Base-by-base conservation (phyloP, 176 grass and related monocot genomes). In the Hordeum marinum region DNA sequence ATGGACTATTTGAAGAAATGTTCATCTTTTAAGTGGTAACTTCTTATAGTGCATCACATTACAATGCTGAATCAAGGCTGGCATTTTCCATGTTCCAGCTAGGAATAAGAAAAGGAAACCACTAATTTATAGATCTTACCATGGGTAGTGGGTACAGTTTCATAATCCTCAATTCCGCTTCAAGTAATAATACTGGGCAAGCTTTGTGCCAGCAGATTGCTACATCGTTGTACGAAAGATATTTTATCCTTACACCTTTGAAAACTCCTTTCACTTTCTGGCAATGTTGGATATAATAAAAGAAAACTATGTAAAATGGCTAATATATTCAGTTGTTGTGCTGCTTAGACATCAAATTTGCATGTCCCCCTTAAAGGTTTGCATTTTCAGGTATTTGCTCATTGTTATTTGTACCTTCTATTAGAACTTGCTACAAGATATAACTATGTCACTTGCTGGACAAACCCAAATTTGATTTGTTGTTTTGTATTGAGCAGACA, bases 251-350 rank as follows among this genome's bases (percentile, higher is more conserved):
- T 29, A 29, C 23, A 45, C 23, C 14, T 4, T 62, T 8, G 29
- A 29, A 63, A 37, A 79, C 40, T 79, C 23, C 13, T 43, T 63
- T 79, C 37, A 63, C 59, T 79, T 27, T 62, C 40, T 42, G 59
- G 59, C 9, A 43, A 63, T 79, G 37, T 39, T 79, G 59, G 77
- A 45, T 64, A 75, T 75, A 75, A 75, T 75, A 21, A 27, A 75
- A 20, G 8, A 29, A 7, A 75, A 52, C 26, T 52, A 31, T 52
- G 25, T 26, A 72, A 74, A 68, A 27, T 6, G 64, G 39, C 61
- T 80, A 31, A 21, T 48, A 46, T 46, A 46, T 66, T 48, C 40
- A 32, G 42, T 80, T 18, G 17, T 46, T 26, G 2, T 65, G 15
- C 35, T 29, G 17, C 75, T 59, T 42, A 18, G 36, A 36, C 8